These are phyloP conservation scores for Ophiocordyceps australis DNA, from an alignment of 2,329 filamentous ascomycete genomes.

Conservation along the genomic window DNA sequence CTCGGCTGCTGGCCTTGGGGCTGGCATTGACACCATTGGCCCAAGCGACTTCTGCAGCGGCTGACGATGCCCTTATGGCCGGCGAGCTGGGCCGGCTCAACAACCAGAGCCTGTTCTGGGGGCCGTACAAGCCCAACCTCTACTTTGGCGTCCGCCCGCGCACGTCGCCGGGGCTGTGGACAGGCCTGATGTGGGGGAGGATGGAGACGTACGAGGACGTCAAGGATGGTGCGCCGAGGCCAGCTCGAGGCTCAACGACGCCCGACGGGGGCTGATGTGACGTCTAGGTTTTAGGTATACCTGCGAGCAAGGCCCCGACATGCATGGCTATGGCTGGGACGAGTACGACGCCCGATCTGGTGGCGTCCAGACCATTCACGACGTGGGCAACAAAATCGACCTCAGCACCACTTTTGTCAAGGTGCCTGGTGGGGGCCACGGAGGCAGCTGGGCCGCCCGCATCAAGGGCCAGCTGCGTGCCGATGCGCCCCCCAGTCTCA, in stretches of 20 bases:
- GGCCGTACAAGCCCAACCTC: constrained; percentile 81
- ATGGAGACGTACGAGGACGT: constrained; percentile 62
- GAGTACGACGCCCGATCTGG: constrained; percentile 83
- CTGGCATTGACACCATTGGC: constrained; percentile 10
- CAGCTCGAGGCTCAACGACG: background rate
- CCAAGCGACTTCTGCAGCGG: constrained; percentile 7
- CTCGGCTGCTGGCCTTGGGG: constrained; percentile 12
- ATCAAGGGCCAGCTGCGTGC: constrained; percentile 66
- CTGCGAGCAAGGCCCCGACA: constrained; percentile 87
- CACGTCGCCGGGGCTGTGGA: constrained; percentile 62
- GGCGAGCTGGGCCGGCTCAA: constrained; percentile 33
- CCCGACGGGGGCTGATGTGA: constrained; percentile 1
- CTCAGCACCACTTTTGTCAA: constrained; percentile 91
- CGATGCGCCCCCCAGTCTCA: constrained; percentile 46
- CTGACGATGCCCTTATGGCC: constrained; percentile 20
- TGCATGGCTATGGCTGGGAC: constrained; percentile 95
- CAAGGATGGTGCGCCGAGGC: constrained; percentile 42
- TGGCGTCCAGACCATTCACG: constrained; percentile 79
- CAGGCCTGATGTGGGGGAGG: constrained; percentile 76
- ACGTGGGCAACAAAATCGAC: constrained; percentile 74
- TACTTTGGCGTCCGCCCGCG: constrained; percentile 85
- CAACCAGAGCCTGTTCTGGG: constrained; percentile 88
- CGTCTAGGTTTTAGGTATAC: constrained; percentile 68
- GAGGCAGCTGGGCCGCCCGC: constrained; percentile 81
- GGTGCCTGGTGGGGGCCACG: constrained; percentile 66